Evolutionary conservation across 208 protist species (phyloP), one percentile per base, ranked within the genome.

Genomic region (Leishmania lainsoni): DNA sequence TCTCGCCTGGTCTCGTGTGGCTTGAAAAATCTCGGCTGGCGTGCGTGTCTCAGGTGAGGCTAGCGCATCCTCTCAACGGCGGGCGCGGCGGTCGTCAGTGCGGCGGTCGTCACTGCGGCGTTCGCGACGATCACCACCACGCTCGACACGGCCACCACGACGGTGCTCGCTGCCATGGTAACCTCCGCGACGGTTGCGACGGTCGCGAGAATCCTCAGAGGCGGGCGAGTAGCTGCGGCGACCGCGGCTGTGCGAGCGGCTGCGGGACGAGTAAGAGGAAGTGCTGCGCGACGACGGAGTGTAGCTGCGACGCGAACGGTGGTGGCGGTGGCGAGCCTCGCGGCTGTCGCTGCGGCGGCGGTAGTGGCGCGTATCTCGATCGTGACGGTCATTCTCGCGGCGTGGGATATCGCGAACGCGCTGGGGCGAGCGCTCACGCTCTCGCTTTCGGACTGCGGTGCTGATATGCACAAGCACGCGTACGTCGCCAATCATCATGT

Each of bases 401-500:
- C 63, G 75, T 16, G 68, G 16, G 22, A 51, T 76, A 45, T 83
- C 80, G 70, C 75, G 76, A 29, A 52, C 58, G 16, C 79, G 80
- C 70, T 26, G 48, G 26, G 39, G 35, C 32, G 14, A 54, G 35
- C 87, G 87, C 29, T 83, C 79, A 1, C 76, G 78, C 42, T 83
- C 79, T 0, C 76, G 78, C 82, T 90, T 89, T 68, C 75, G 78
- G 49, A 51, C 51, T 35, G 84, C 81, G 16, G 79, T 75, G 79
- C 89, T 93, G 78, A 87, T 84, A 83, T 93, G 89, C 59, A 93
- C 87, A 3, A 90, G 79, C 9, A 95, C 45, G 45, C 90, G 90
- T 51, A 83, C 89, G 16, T 92, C 86, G 51, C 84, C 83, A 14
- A 95, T 73, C 71, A 88, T 83, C 76, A 85, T 79, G 78, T 90